phyloP scores from a whole-genome alignment of 768 basidiomycete species.

The Gautieria morchelliformis region DNA sequence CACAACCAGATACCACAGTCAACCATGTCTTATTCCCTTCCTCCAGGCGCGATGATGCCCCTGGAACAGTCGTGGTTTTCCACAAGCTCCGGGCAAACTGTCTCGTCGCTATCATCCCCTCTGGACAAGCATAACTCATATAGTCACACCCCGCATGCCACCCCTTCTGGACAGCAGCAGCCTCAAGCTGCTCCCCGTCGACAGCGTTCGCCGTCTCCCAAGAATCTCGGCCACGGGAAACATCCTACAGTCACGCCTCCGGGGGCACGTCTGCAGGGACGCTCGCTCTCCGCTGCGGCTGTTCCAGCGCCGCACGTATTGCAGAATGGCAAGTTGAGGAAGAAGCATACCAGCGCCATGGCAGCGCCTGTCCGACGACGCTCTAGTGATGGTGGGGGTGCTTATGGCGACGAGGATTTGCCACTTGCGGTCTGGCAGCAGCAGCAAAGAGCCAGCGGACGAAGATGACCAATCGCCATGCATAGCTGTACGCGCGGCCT shows the following conservation, averaged over 20 bases:
- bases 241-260: not conserved
- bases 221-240: conserved; percentile 15
- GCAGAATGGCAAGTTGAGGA: conserved; percentile 42
- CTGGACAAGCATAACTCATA: not conserved
- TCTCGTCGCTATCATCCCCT: not conserved
- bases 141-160: not conserved
- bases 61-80: conserved; percentile 8
- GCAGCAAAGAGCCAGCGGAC: conserved; percentile 27
- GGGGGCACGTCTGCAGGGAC: conserved; percentile 36
- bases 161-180: not conserved
- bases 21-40: conserved; percentile 12
- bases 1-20: conserved; percentile 2
- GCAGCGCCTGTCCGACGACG: conserved; percentile 27
- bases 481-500: not conserved
- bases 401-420: conserved; percentile 65
- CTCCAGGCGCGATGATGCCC: conserved; percentile 13
- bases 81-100: not conserved
- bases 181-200: conserved; percentile 4
- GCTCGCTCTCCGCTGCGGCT: conserved; percentile 66
- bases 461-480: not conserved
- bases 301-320: conserved; percentile 24
- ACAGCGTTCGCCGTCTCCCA: conserved; percentile 5
- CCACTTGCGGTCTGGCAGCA: conserved; percentile 76
- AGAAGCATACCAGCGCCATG: conserved; percentile 52
- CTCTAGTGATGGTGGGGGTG: conserved; percentile 25